phyloP scores from a whole-genome alignment of 2,329 filamentous ascomycete genomes.

The Moelleriella libera region DNA sequence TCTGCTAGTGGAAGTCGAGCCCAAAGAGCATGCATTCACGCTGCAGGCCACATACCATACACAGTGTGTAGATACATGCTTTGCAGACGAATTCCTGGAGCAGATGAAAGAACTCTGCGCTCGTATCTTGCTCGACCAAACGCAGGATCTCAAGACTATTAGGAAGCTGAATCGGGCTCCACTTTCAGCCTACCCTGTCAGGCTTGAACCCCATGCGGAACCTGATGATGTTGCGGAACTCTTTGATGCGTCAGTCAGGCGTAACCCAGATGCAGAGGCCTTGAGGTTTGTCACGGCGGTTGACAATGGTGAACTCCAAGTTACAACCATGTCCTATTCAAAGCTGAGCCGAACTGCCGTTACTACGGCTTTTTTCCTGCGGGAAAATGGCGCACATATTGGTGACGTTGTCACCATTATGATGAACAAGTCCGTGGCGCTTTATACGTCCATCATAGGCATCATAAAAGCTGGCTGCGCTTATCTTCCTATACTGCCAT shows the following conservation, averaged over 20 bases:
- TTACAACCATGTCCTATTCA: constrained; percentile 41
- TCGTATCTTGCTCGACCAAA: constrained; percentile 14
- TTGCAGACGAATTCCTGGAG: constrained; percentile 40
- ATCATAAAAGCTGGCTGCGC: constrained; percentile 62
- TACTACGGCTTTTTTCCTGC: constrained; percentile 40
- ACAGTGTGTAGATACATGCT: constrained; percentile 32
- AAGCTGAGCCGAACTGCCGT: constrained; percentile 53
- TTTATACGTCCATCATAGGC: constrained; percentile 65
- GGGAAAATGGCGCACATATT: constrained; percentile 26
- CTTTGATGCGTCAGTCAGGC: constrained; percentile 36
- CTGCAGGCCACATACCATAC: constrained; percentile 34
- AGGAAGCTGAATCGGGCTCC: constrained; percentile 12
- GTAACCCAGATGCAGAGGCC: constrained; percentile 40
- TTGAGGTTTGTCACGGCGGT: constrained; percentile 44
- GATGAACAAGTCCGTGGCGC: constrained; percentile 59
- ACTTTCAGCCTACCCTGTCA: constrained; percentile 35
- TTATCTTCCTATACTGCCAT: constrained; percentile 66
- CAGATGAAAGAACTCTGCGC: constrained; percentile 44
- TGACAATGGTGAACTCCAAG: constrained; percentile 8
- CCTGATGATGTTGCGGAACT: constrained; percentile 2
- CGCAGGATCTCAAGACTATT: constrained; percentile 4
- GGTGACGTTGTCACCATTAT: constrained; percentile 56
- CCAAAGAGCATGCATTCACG: constrained; percentile 26
- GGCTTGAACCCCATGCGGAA: constrained; percentile 10
- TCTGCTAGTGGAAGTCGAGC: constrained; percentile 64